Percentiles rank a stretch among this genome's conserved stretches.
Conservation (phyloP, 1,284 basidiomycete genomes). For the Lentinula novae-zelandiae region DNA sequence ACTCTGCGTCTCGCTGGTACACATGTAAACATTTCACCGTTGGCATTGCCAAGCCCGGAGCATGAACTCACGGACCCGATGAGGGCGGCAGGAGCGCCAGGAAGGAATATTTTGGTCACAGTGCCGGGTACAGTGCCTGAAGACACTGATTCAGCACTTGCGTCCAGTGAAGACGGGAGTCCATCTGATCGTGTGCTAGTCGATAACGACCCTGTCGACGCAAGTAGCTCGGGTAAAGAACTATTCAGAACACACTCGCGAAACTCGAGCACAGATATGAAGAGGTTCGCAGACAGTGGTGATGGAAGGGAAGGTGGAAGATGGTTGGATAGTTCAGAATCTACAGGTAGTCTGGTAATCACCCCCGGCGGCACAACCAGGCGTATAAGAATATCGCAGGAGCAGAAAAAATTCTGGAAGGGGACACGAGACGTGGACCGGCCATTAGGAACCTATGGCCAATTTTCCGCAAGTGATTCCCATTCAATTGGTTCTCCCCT, state of each 20-base stretch:
- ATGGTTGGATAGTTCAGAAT: neutral
- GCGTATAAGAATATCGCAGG: conserved; percentile 17
- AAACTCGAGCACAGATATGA: conserved; percentile 8
- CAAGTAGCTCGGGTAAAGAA: neutral
- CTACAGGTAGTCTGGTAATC: conserved; percentile 4
- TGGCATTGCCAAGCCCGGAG: conserved; percentile 83
- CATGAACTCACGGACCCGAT: conserved; percentile 85
- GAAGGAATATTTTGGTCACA: conserved; percentile 44
- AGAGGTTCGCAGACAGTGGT: neutral
- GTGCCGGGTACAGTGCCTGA: conserved; percentile 59
- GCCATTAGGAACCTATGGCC: neutral
- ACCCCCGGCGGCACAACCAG: conserved; percentile 13
- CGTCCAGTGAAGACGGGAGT: neutral
- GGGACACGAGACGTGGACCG: conserved; percentile 49
- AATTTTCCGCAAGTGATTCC: neutral
- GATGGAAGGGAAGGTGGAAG: neutral
- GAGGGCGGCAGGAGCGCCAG: conserved; percentile 37
- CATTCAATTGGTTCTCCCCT: neutral
- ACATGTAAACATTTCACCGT: conserved; percentile 70
- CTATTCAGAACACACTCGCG: conserved; percentile 2
- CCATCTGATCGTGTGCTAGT: neutral
- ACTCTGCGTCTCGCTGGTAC: conserved; percentile 82
- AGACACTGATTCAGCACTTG: conserved; percentile 1
- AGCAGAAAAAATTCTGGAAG: conserved; percentile 67
- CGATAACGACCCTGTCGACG: neutral